Conservation (phyloP, 345 rosid genomes). For the Aethionema arabicum region DNA sequence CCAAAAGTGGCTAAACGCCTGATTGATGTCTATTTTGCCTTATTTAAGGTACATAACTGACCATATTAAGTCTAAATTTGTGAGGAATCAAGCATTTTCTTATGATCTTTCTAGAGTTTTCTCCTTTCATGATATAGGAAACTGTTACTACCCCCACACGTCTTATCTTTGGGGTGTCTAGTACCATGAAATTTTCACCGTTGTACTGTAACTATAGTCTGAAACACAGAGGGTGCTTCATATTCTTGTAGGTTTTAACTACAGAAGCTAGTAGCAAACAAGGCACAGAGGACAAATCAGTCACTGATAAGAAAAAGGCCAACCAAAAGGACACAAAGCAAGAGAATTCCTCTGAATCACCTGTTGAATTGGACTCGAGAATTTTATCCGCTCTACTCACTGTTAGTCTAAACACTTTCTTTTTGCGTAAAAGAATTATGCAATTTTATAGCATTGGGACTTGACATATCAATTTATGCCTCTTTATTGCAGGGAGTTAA, state of each 20-base stretch:
- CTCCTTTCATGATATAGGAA: constrained; percentile 1
- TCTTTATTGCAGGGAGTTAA: constrained; percentile 71
- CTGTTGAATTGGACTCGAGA: constrained; percentile 89
- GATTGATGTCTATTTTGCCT: constrained; percentile 89
- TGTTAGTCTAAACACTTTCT: constrained; percentile 42
- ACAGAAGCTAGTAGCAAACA: constrained; percentile 51
- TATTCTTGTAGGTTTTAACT: constrained; percentile 59
- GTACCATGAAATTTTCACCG: constrained; percentile 1
- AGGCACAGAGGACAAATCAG: constrained; percentile 36
- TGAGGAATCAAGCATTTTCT: constrained; percentile 8
- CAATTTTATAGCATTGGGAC: constrained; percentile 2
- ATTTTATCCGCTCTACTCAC: constrained; percentile 84
- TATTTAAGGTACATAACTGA: constrained; percentile 66
- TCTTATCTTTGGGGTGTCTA: not conserved
- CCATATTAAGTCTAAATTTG: constrained; percentile 3
- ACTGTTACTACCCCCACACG: not conserved
- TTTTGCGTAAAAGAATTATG: not conserved
- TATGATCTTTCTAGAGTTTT: not conserved
- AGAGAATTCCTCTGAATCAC: constrained; percentile 52
- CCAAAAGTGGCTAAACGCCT: constrained; percentile 85
- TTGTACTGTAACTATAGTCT: constrained; percentile 6
- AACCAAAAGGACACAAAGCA: constrained; percentile 40
- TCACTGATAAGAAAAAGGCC: constrained; percentile 30
- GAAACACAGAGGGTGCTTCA: constrained; percentile 23
- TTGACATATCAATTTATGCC: constrained; percentile 18